Base-by-base conservation (phyloP, 2,329 filamentous ascomycete genomes). In the Scolecobasidium constrictum region DNA sequence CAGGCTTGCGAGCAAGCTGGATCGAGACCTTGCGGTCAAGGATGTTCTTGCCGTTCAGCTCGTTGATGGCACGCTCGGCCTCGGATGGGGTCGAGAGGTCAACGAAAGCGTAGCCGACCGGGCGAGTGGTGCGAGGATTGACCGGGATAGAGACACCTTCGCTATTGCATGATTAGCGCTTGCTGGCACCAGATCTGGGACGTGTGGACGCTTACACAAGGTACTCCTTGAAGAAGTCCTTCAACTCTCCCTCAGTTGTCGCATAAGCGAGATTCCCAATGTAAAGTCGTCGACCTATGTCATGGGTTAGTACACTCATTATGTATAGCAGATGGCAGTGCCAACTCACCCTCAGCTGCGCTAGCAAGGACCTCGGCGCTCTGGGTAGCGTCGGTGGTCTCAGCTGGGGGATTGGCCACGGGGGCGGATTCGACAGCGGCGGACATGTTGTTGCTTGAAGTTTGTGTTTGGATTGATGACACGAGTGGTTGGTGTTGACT, bases 191-290 rank as follows among this genome's bases (percentile, higher is more conserved):
- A n/a, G n/a, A n/a, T n/a, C n/a, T n/a, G n/a, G n/a, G n/a, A 31
- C 9, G n/a, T 31, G 26, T n/a, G 26, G 26, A 45, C 49, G 85
- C 90, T 78, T 78, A 98, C 92, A 98, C 86, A 75, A 92, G 83
- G 78, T 94, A 96, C 70, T 82, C 85, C 78, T 92, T 90, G 83
- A 98, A 98, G 79, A 98, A 98, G 60, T 92, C 85, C 78, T 93
- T 94, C 78, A 98, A 86, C 82, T 95, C 87, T 83, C 85, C 92
- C 85, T 96, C 92, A 68, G 87, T 94, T 81, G 92, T 96, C 82
- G 90, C 88, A 70, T 98, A 98, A 62, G 92, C 92, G 80, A 98
- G 85, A 78, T 98, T 98, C 77, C 92, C 92, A 75, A 98, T 96
- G 75, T 98, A 98, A 61, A 98, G 83, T 74, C 92, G 86, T 75